These are phyloP conservation scores for Paraphaeosphaeria sporulosa DNA, from an alignment of 2,329 filamentous ascomycete genomes.

Conservation along the genomic window DNA sequence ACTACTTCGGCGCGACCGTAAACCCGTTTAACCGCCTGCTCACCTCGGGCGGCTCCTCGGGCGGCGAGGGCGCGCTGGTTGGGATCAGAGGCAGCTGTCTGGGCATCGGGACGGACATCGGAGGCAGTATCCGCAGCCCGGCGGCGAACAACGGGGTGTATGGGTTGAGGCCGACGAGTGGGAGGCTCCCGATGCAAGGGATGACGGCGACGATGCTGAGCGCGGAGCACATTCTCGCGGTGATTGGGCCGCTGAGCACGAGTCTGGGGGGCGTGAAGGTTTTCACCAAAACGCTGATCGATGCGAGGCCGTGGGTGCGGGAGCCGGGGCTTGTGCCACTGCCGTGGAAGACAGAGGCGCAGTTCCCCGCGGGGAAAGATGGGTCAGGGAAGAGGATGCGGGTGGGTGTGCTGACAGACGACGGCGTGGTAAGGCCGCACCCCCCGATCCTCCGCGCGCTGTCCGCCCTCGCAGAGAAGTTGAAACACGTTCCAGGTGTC, in stretches of 20 bases:
- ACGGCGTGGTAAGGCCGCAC: constrained; percentile 69
- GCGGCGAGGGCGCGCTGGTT: constrained; percentile 64
- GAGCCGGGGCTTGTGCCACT: constrained; percentile 65
- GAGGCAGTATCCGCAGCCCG: constrained; percentile 63
- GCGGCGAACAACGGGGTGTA: constrained; percentile 65
- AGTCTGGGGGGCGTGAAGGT: constrained; percentile 59
- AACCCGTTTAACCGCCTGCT: constrained; percentile 63
- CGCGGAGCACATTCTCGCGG: constrained; percentile 54
- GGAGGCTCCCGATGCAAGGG: constrained; percentile 50
- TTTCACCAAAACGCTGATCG: constrained; percentile 61
- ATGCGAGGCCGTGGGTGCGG: constrained; percentile 60
- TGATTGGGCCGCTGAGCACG: constrained; percentile 62
- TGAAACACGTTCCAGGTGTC: constrained; percentile 56
- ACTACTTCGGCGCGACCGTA: constrained; percentile 60
- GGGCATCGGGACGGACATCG: constrained; percentile 65
- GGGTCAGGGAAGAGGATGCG: constrained; percentile 55
- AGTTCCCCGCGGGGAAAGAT: constrained; percentile 16
- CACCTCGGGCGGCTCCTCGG: constrained; percentile 61
- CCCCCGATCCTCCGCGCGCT: constrained; percentile 68
- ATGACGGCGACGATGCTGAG: constrained; percentile 50
- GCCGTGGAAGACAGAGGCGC: constrained; percentile 55
- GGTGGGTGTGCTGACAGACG: constrained; percentile 69
- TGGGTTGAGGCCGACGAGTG: constrained; percentile 57
- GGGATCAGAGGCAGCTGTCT: constrained; percentile 60
- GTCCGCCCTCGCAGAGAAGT: constrained; percentile 52